Base-by-base conservation (phyloP, 805 yeast genomes). In the Lipomyces sp. region DNA sequence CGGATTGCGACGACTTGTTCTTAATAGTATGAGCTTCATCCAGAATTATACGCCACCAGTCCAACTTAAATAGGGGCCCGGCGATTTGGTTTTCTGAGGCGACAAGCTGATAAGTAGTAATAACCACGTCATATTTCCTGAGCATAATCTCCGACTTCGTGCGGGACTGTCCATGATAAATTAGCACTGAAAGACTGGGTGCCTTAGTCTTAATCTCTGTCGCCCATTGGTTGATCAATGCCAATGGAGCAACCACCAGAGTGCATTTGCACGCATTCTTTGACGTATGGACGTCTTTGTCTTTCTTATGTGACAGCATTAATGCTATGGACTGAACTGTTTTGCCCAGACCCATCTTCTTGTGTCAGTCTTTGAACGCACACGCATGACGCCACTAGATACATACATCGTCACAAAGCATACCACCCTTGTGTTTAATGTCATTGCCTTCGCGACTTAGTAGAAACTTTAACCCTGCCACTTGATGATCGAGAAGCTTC, bases 81-180 rank as follows among this genome's bases (percentile, higher is more conserved):
- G 39, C 33, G 18, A 30, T 56, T 13, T 66, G 56, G 45, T 63
- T 45, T 70, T 74, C 81, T 55, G 77, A 69, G 15, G 75, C 67
- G 54, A 94, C 77, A 0, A 95, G 97, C 0, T 98, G 88, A 77
- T 94, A 95, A 0, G 98, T 92, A 0, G 99, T 95, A 72, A 95
- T 79, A 15, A 95, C 84, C 4, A 95, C 96, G 75, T 94, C 97
- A 74, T 83, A 86, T 57, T 83, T 69, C 71, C 50, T 80, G 76
- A 73, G 35, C 30, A 48, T 55, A 11, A 48, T 37, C 3, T 33
- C 63, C 5, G 64, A 35, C 56, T 68, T 70, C 4, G 67, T 53
- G 6, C 73, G 67, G 11, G 64, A 58, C 1, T 71, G 68, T 89
- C 97, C 73, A 39, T 70, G 73, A 51, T 70, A 70, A 15, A 70